Evolutionary conservation across 2,329 filamentous ascomycete species (phyloP).

Genomic region (Penicillium sp.): DNA sequence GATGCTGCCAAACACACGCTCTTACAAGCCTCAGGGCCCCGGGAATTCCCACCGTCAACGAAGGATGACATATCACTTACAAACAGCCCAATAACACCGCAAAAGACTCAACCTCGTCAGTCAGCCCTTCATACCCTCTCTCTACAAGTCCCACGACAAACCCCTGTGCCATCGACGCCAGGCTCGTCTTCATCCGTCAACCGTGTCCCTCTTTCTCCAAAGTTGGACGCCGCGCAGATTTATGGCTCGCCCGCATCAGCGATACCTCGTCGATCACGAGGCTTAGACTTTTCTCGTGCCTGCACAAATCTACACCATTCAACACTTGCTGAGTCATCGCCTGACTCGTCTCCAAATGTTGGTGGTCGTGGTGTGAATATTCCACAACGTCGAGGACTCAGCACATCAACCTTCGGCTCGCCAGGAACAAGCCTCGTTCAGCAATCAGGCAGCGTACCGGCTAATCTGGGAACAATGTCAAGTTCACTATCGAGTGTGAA

Average conservation of each 20-base stretch:
- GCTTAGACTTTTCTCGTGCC: slow-evolving; percentile 87
- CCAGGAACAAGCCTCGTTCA: slow-evolving; percentile 57
- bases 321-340: slow-evolving; percentile 83
- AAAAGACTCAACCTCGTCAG: slow-evolving; percentile 58
- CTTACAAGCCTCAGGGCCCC: slow-evolving; percentile 57
- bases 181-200: slow-evolving; percentile 47
- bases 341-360: slow-evolving; percentile 85
- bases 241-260: slow-evolving; percentile 87
- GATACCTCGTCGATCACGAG: slow-evolving; percentile 80
- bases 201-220: slow-evolving; percentile 72
- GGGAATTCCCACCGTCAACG: slow-evolving; percentile 51
- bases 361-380: slow-evolving; percentile 63
- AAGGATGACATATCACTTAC: slow-evolving; percentile 64
- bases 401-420: slow-evolving; percentile 53
- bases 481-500: slow-evolving; percentile 78
- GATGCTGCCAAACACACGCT: slow-evolving; percentile 59
- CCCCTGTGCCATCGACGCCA: slow-evolving; percentile 39
- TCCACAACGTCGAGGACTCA: slow-evolving; percentile 49
- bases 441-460: slow-evolving; percentile 64
- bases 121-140: slow-evolving; percentile 63
- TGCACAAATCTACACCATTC: slow-evolving; percentile 95
- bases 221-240: slow-evolving; percentile 76
- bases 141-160: slow-evolving; percentile 62
- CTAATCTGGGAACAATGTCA: slow-evolving; percentile 68
- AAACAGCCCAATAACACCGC: slow-evolving; percentile 57